phyloP scores from a whole-genome alignment of 805 yeast species.

The Nakazawaea populi region DNA sequence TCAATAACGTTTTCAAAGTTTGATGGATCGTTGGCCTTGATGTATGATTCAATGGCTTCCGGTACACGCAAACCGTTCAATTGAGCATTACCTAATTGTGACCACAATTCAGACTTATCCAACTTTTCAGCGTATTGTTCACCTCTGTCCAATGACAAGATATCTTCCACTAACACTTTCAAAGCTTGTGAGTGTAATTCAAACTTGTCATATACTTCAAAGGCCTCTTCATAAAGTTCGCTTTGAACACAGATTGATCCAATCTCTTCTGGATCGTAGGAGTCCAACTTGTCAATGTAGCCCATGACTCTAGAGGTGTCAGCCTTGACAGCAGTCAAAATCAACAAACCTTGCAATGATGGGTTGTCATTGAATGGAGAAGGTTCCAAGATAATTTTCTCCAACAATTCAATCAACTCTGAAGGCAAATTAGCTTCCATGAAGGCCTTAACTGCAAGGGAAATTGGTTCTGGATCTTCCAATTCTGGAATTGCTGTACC shows the following conservation, averaged over 20 bases:
- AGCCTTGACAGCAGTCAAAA: constrained; percentile 93
- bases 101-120: constrained; percentile 85
- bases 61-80: constrained; percentile 87
- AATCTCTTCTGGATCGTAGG: constrained; percentile 89
- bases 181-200: constrained; percentile 75
- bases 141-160: constrained; percentile 93
- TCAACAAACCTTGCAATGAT: constrained; percentile 86
- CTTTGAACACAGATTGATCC: constrained; percentile 89
- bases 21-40: constrained; percentile 85
- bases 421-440: constrained; percentile 92
- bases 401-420: constrained; percentile 90
- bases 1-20: constrained; percentile 91
- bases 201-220: constrained; percentile 83
- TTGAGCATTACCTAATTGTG: constrained; percentile 93
- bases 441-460: constrained; percentile 89
- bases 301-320: constrained; percentile 80
- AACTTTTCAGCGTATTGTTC: constrained; percentile 87
- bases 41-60: constrained; percentile 88
- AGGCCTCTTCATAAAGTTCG: constrained; percentile 88
- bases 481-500: constrained; percentile 95
- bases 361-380: constrained; percentile 95
- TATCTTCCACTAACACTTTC: constrained; percentile 85
- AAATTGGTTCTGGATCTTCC: constrained; percentile 88
- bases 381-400: constrained; percentile 94
- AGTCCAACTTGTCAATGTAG: constrained; percentile 85